phyloP scores from a whole-genome alignment of 2,329 filamentous ascomycete genomes.

The Epicoccum sorghinum region DNA sequence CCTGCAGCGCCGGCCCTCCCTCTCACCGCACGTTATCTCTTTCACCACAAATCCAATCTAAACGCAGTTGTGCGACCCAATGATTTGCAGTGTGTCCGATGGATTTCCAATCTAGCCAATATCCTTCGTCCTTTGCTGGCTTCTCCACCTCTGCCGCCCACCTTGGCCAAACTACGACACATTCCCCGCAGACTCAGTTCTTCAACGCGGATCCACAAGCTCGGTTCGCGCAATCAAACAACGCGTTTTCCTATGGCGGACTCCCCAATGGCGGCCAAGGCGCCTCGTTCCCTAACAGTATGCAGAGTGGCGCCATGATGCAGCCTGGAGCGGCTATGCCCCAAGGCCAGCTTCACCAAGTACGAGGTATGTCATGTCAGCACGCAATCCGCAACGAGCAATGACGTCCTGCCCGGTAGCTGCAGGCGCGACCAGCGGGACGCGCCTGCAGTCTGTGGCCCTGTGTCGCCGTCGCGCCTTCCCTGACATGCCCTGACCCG shows the following conservation, averaged over 20 bases:
- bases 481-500: conserved; percentile 9
- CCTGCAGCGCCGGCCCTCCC: conserved; percentile 24
- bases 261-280: conserved; percentile 44
- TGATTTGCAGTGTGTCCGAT: conserved; percentile 42
- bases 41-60: conserved; percentile 46
- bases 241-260: conserved; percentile 35
- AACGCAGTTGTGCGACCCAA: conserved; percentile 48
- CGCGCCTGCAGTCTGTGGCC: conserved; percentile 24
- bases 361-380: conserved; percentile 47
- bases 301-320: conserved; percentile 42
- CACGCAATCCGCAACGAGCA: conserved; percentile 29
- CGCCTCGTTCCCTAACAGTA: conserved; percentile 33
- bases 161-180: conserved; percentile 25
- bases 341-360: conserved; percentile 44
- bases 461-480: conserved; percentile 12
- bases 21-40: conserved; percentile 45
- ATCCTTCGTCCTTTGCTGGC: conserved; percentile 40
- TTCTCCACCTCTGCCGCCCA: conserved; percentile 37
- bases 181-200: conserved; percentile 42
- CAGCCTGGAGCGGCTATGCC: conserved; percentile 42
- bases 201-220: conserved; percentile 41
- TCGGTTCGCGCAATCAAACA: conserved; percentile 44
- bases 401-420: conserved; percentile 20
- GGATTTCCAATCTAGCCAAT: conserved; percentile 47
- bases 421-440: conserved; percentile 12